Evolutionary conservation across 345 rosid species (phyloP).

Genomic region (Firmiana major): DNA sequence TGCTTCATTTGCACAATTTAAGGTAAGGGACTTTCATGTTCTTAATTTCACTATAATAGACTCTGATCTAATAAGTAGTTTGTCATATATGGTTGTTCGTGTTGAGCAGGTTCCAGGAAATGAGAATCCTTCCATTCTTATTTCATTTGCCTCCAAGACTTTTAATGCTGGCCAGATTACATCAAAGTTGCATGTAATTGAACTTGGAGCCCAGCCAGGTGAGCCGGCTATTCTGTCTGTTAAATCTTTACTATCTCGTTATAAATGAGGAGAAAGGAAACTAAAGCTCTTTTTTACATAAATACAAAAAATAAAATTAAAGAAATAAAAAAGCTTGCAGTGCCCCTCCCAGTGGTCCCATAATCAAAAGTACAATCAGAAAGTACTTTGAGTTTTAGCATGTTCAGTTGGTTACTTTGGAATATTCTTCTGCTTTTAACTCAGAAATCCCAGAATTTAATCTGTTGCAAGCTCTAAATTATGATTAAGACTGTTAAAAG

Average conservation of each 20-base stretch:
- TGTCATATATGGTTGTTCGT: background rate
- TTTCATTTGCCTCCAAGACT: constrained; percentile 85
- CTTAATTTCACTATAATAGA: background rate
- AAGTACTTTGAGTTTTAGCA: background rate
- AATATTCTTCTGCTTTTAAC: background rate
- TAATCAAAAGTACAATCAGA: background rate
- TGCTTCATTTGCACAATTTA: constrained; percentile 90
- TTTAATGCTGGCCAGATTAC: constrained; percentile 88
- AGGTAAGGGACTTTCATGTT: constrained; percentile 36
- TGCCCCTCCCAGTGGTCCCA: background rate
- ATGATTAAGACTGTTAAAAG: background rate
- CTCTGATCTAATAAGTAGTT: background rate
- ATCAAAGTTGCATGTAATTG: constrained; percentile 92
- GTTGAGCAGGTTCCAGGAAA: constrained; percentile 81
- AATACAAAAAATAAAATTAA: background rate
- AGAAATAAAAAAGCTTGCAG: background rate
- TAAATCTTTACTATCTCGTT: background rate
- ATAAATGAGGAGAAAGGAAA: background rate
- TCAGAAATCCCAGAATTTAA: background rate
- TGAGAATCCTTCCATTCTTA: constrained; percentile 86
- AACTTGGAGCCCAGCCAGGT: constrained; percentile 99
- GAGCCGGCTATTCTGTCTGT: background rate
- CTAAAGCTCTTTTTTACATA: background rate
- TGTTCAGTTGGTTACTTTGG: background rate
- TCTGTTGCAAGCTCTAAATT: background rate